Evolutionary conservation across 495 filamentous ascomycete genomes (phyloP), one percentile per base, ranked within the genome.

Genomic region (Extremus antarcticus): DNA sequence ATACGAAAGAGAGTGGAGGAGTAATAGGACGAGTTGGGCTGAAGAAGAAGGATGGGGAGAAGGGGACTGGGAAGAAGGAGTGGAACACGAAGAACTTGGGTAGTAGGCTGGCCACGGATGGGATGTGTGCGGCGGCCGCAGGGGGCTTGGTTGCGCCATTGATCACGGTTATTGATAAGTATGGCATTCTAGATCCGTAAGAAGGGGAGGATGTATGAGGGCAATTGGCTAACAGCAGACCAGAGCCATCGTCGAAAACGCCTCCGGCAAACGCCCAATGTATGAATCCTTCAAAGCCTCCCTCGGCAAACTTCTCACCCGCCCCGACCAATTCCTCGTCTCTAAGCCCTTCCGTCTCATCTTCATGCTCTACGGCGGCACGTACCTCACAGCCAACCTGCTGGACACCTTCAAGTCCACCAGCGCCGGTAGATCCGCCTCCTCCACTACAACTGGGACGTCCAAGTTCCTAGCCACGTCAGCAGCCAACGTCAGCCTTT

Each of bases 231-330:
- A 35, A 39, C 21, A 15, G 11, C 3, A 11, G 29, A 15, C 32
- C 56, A 95, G 88, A 51, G 87, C 83, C 11, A 94, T 98, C 63
- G 95, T 96, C 70, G 90, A 96, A 71, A 95, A 95, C 73, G 87
- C 91, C 16, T 89, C 88, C 41, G 90, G 89, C 61, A 80, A 83
- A 53, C 76, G 77, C 58, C 77, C 85, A n/a, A 82, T 96, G 55
- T 68, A 70, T 46, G 66, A 71, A 47, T 90, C 86, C 46, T 72
- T 95, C 61, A 77, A 74, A 53, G 65, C 68, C 59, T 85, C 84
- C 35, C 66, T 92, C 50, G 68, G 64, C 8, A 74, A 77, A 25
- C 78, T 95, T 62, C 41, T 94, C 59, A 64, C 73, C 22, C 75
- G 76, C n/a, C 91, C 91, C 0, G 79, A 81, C 56, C 65, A 62